Conservation (phyloP, 2,329 filamentous ascomycete species). For the Chaetomium strumarium region DNA sequence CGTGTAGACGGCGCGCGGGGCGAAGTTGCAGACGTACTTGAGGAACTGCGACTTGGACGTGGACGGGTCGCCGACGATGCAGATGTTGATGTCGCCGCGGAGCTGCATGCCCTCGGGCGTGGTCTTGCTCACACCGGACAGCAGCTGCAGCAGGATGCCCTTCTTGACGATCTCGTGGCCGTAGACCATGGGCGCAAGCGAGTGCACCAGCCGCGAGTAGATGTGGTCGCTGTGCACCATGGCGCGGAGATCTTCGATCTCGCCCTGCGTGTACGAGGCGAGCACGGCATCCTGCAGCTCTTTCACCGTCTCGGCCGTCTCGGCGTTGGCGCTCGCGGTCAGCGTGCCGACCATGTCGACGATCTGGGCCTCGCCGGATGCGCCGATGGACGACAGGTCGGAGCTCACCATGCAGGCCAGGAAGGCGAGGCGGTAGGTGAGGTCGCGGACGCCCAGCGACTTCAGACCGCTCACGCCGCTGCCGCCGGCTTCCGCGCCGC, state of each 20-base stretch:
- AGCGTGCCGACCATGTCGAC: conserved; percentile 80
- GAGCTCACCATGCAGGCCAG: conserved; percentile 93
- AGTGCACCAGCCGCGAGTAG: conserved; percentile 86
- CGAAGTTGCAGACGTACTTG: conserved; percentile 94
- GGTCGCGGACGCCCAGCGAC: conserved; percentile 84
- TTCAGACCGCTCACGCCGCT: conserved; percentile 84
- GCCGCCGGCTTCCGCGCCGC: conserved; percentile 75
- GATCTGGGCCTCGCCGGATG: conserved; percentile 67
- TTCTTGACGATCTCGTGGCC: conserved; percentile 98
- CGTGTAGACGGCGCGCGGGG: conserved; percentile 95
- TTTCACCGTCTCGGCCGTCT: conserved; percentile 67
- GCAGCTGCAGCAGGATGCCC: conserved; percentile 84
- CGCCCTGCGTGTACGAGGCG: conserved; percentile 73
- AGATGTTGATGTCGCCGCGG: conserved; percentile 97
- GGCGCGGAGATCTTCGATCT: conserved; percentile 84
- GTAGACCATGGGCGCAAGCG: conserved; percentile 93
- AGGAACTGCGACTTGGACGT: conserved; percentile 98
- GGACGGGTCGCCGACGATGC: conserved; percentile 92
- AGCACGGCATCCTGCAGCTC: conserved; percentile 83
- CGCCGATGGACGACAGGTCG: conserved; percentile 74
- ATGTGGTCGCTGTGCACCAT: conserved; percentile 97
- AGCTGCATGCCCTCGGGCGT: conserved; percentile 93
- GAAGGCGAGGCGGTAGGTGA: conserved; percentile 96
- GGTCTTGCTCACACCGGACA: conserved; percentile 90
- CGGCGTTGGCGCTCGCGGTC: conserved; percentile 63